These are phyloP conservation scores for Trichoderma polysporum DNA, from an alignment of 2,329 filamentous ascomycete species.

Conservation along the genomic window DNA sequence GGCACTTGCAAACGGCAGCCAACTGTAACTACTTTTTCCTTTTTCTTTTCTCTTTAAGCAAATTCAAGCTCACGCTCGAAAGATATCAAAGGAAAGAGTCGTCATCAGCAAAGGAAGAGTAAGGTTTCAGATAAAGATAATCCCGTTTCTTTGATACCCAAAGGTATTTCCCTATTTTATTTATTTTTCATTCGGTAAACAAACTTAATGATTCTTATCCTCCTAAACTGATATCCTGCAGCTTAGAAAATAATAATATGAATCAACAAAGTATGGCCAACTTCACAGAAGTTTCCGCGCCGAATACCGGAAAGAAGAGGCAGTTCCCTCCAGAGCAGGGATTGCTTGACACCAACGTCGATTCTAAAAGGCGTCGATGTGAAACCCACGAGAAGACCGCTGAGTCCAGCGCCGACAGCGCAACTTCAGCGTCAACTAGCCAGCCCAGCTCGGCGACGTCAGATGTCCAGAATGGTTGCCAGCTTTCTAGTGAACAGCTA, in stretches of 20 bases:
- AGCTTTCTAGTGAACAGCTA: not conserved
- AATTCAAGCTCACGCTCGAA: not conserved
- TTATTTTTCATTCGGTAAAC: not conserved
- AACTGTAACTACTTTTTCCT: not conserved
- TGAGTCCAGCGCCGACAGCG: not conserved
- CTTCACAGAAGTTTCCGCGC: not conserved
- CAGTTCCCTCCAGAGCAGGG: not conserved
- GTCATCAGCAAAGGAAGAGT: not conserved
- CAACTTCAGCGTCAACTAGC: not conserved
- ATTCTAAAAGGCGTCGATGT: not conserved
- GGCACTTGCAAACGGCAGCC: not conserved
- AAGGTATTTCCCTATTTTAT: not conserved
- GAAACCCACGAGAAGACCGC: not conserved
- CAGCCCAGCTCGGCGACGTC: not conserved
- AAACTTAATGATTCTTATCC: not conserved
- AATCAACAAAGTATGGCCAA: not conserved
- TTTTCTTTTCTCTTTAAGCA: not conserved
- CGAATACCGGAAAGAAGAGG: not conserved
- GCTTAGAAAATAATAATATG: not conserved
- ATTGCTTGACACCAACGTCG: not conserved
- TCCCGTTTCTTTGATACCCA: too few species aligned
- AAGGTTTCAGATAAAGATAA: not conserved
- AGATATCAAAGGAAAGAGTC: not conserved
- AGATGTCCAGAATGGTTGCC: not conserved
- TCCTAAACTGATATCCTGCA: not conserved